Evolutionary conservation across 495 filamentous ascomycete species (phyloP).

Genomic region (Tuber umbilicatum): DNA sequence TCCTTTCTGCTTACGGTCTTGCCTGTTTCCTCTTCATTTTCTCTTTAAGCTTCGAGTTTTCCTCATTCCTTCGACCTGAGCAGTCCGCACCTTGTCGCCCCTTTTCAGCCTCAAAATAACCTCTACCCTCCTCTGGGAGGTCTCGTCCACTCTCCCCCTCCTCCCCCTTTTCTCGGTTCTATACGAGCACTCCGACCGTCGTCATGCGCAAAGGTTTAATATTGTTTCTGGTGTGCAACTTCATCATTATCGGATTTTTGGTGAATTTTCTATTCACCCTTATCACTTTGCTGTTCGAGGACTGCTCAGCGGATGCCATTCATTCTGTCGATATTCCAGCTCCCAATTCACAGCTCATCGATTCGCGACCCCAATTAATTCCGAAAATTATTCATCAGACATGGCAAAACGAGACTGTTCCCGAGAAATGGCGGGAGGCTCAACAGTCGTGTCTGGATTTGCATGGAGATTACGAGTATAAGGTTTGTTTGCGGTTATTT

Average conservation of each 20-base stretch:
- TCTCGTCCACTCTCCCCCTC: not conserved
- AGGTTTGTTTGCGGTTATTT: slow-evolving; percentile 48
- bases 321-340: slow-evolving; percentile 58
- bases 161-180: not conserved
- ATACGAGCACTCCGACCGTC: not conserved
- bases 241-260: slow-evolving; percentile 54
- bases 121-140: not conserved
- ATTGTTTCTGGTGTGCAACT: slow-evolving; percentile 58
- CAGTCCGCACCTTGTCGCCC: not conserved
- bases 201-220: slow-evolving; percentile 59
- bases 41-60: not conserved
- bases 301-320: slow-evolving; percentile 60
- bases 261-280: slow-evolving; percentile 60
- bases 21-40: not conserved
- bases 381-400: slow-evolving; percentile 91
- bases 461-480: slow-evolving; percentile 75
- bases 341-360: slow-evolving; percentile 54
- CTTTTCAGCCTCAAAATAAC: slow-evolving; percentile 30
- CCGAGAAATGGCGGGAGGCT: slow-evolving; percentile 63
- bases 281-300: slow-evolving; percentile 59
- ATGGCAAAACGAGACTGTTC: slow-evolving; percentile 70
- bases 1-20: not conserved
- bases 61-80: not conserved
- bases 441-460: slow-evolving; percentile 69
- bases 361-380: slow-evolving; percentile 59